Evolutionary conservation across 164 flowering plant species (phyloP), one percentile per base, ranked within the genome.

Genomic region (Vitis amurensis): DNA sequence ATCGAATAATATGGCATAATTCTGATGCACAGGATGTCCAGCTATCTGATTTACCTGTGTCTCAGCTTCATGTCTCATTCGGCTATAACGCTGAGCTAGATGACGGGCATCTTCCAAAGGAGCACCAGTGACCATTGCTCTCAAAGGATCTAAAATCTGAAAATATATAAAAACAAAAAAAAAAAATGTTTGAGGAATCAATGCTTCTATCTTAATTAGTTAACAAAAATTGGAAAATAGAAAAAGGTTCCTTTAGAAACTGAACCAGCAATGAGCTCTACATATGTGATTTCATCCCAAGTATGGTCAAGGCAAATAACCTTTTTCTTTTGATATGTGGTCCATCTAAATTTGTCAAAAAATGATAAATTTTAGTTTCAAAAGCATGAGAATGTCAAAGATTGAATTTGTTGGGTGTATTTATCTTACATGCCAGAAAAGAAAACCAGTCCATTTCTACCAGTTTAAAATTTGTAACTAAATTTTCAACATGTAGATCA

Each of bases 91-190:
- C 77, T 96, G 99, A 73, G 98, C 99, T 75, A 96, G 98, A 82
- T 96, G 98, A 29, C 99, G 97, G 74, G 99, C 98, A 84, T 96
- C 99, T 82, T 96, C 99, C 69, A 96, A 74, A 64, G 99, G 99
- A 74, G 97, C 75, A 68, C 99, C 91, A 71, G 51, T 68, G 8
- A 83, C 74, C 97, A 96, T 93, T 78, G 94, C 91, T 82, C 89
- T 89, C 72, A 96, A 78, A 30, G 98, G 98, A 72, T 96, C 99
- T 67, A 92, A 71, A 57, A 96, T 71, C 99, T 96, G 80, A 10
- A 66, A 72, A 73, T n/a, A 62, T 53, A 16, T 63, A 69, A 16
- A 49, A 58, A 11, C 59, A 30, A 50, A 65, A 30, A 11, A 30
- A 11, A 55, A 48, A 52, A 1, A 68, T 31, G n/a, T 29, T n/a